A percentile compares a stretch with the other conserved stretches of the same genome.
Conservation (phyloP, 1,139 yeast species). For the Saccharomyces hybrid region DNA sequence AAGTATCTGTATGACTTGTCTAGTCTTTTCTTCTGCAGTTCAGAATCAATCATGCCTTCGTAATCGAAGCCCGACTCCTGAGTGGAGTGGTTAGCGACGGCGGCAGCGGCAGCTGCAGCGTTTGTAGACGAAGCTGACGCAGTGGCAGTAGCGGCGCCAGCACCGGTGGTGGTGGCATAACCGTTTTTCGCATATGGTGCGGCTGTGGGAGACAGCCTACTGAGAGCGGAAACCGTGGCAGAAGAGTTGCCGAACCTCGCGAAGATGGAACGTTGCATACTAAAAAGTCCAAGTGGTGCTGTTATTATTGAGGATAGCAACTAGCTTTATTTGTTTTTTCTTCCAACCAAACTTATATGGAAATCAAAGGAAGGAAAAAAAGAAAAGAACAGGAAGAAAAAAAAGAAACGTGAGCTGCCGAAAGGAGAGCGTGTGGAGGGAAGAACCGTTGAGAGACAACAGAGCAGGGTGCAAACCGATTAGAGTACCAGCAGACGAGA, state of each 20-base stretch:
- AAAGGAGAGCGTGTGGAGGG: not conserved
- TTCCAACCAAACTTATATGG: conserved; percentile 1
- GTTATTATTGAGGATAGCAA: not conserved
- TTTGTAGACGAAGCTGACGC: conserved; percentile 38
- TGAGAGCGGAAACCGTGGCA: not conserved
- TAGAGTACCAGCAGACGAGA: not conserved
- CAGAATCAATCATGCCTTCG: conserved; percentile 52
- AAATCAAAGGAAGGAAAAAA: not conserved
- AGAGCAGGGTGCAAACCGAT: not conserved
- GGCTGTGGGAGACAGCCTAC: not conserved
- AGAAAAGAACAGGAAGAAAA: not conserved
- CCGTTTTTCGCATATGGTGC: not conserved
- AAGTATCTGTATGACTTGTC: conserved; percentile 94
- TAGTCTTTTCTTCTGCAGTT: conserved; percentile 62
- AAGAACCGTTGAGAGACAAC: not conserved
- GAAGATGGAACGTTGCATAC: not conserved
- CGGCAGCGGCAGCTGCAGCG: conserved; percentile 31
- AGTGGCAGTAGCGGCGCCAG: conserved; percentile 16
- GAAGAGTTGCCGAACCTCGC: not conserved
- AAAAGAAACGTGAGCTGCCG: not conserved
- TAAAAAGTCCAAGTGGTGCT: not conserved
- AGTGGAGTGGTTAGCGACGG: conserved; percentile 30
- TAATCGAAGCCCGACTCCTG: conserved; percentile 54
- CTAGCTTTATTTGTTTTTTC: not conserved
- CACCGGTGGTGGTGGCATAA: conserved; percentile 13